A percentile compares a stretch with the other conserved stretches of the same genome.
Conservation (phyloP, 2,329 filamentous ascomycete species). For the Trichothecium roseum region DNA sequence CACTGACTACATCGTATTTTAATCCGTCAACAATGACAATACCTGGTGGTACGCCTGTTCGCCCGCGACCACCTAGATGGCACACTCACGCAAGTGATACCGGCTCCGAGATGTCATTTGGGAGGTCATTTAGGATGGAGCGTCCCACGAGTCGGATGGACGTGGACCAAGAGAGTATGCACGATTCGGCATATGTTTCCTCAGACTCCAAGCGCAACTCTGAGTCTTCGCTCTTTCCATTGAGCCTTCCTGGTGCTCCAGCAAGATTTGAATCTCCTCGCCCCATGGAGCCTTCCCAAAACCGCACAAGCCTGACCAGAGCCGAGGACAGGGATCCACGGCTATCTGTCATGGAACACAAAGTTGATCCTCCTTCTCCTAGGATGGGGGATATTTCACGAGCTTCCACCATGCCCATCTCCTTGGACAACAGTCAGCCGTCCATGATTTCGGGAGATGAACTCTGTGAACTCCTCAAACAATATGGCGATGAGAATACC, state of each 20-base stretch:
- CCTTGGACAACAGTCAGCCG: conserved; percentile 34
- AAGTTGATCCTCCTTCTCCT: conserved; percentile 25
- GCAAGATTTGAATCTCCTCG: conserved; percentile 27
- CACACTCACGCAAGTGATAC: conserved; percentile 37
- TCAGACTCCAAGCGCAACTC: conserved; percentile 44
- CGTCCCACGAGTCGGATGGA: conserved; percentile 24
- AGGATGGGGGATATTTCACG: conserved; percentile 14
- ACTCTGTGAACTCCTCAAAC: conserved; percentile 46
- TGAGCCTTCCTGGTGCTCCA: conserved; percentile 29
- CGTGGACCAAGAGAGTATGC: conserved; percentile 31
- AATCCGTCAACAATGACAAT: conserved; percentile 16
- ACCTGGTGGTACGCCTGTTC: conserved; percentile 17
- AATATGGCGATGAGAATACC: conserved; percentile 28
- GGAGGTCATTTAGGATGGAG: conserved; percentile 11
- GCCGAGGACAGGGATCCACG: conserved; percentile 42
- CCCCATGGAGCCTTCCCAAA: conserved; percentile 15
- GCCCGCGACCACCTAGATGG: conserved; percentile 35
- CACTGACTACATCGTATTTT: conserved; percentile 36
- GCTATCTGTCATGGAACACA: conserved; percentile 41
- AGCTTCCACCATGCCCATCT: conserved; percentile 43
- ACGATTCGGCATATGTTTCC: conserved; percentile 45
- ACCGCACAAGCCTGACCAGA: conserved; percentile 22
- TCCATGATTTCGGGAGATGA: conserved; percentile 42
- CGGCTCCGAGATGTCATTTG: conserved; percentile 22
- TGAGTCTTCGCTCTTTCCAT: conserved; percentile 32